phyloP scores from a whole-genome alignment of 78 protist species.

The Mastigamoeba balamuthi region DNA sequence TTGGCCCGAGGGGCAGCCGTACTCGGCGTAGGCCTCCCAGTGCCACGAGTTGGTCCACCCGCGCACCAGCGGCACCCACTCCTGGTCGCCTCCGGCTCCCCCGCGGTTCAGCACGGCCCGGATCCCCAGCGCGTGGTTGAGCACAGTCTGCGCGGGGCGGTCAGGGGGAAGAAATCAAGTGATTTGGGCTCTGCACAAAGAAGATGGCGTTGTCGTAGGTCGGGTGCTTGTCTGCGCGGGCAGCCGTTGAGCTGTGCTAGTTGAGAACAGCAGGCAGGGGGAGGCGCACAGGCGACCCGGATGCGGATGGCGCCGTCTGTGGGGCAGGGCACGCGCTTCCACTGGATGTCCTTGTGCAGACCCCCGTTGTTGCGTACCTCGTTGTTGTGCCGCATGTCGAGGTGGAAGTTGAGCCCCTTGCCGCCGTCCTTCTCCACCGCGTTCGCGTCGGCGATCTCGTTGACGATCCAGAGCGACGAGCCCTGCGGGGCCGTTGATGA shows the following conservation, averaged over 20 bases:
- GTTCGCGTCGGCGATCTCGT: slow-evolving; percentile 4
- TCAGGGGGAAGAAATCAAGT: too few species aligned
- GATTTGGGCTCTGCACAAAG: too few species aligned
- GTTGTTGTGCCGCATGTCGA: neutral
- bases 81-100: slow-evolving; percentile 1
- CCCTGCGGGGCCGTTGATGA: neutral
- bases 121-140: neutral
- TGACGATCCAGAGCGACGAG: neutral
- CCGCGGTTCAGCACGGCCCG: neutral
- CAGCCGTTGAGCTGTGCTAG: too few species aligned
- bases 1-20: too few species aligned
- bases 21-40: neutral
- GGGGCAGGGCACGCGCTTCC: slow-evolving; percentile 1
- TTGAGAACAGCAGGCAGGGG: too few species aligned
- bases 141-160: too few species aligned
- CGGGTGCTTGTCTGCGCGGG: too few species aligned
- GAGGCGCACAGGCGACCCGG: too few species aligned
- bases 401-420: slow-evolving; percentile 1
- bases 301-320: too few species aligned
- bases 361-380: neutral
- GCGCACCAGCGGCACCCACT: slow-evolving; percentile 4
- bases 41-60: slow-evolving; percentile 2
- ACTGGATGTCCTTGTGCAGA: neutral
- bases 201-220: too few species aligned
- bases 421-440: neutral